Evolutionary conservation across 2,329 filamentous ascomycete genomes (phyloP).

Genomic region (Verruconis gallopava): DNA sequence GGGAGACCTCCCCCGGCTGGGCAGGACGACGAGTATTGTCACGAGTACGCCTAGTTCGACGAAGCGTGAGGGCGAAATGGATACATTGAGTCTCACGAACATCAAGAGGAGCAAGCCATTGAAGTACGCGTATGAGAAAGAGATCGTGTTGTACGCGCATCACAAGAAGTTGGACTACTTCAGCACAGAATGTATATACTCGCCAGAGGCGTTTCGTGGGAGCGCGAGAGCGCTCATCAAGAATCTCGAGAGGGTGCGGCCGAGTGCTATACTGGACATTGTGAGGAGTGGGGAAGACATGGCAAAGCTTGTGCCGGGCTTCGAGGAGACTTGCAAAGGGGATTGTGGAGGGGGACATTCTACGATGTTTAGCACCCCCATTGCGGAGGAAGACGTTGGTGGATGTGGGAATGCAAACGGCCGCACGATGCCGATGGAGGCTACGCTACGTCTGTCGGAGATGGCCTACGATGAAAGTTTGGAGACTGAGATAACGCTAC

Average conservation of each 20-base stretch:
- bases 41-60: slow-evolving; percentile 37
- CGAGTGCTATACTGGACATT: slow-evolving; percentile 89
- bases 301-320: slow-evolving; percentile 63
- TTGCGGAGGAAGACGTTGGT: slow-evolving; percentile 41
- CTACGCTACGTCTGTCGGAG: slow-evolving; percentile 53
- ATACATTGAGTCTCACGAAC: slow-evolving; percentile 46
- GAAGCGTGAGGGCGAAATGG: slow-evolving; percentile 20
- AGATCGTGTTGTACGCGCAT: slow-evolving; percentile 94
- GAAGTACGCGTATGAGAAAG: slow-evolving; percentile 98
- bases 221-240: slow-evolving; percentile 89
- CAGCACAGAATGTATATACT: slow-evolving; percentile 96
- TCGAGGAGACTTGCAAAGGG: slow-evolving; percentile 35
- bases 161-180: slow-evolving; percentile 97
- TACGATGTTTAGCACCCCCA: slow-evolving; percentile 20
- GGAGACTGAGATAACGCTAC: slow-evolving; percentile 13
- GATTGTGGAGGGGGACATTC: slow-evolving; percentile 20
- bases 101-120: slow-evolving; percentile 93
- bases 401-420: slow-evolving; percentile 64
- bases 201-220: slow-evolving; percentile 88
- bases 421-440: slow-evolving; percentile 60
- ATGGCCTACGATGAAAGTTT: slow-evolving; percentile 37
- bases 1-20: slow-evolving; percentile 76
- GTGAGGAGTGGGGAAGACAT: slow-evolving; percentile 94
- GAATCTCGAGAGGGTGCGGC: slow-evolving; percentile 81
- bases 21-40: slow-evolving; percentile 80